A percentile compares a stretch with the other conserved stretches of the same genome.
phyloP scores from a whole-genome alignment of 768 basidiomycete species.

The Suillus clintonianus region DNA sequence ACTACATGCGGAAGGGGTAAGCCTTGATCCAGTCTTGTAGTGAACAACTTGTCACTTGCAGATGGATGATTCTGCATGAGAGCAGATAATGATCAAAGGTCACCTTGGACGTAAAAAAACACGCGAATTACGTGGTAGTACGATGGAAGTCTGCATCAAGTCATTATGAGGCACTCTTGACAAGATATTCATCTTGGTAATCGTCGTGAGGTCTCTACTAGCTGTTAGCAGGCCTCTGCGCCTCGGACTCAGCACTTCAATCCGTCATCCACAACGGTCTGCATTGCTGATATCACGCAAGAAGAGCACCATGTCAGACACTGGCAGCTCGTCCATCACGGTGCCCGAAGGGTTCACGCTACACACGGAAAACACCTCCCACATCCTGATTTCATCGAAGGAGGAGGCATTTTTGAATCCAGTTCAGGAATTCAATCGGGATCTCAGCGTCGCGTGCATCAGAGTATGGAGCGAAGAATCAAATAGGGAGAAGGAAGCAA shows the following conservation, averaged over 20 bases:
- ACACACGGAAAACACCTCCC: constrained; percentile 80
- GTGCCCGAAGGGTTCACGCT: constrained; percentile 77
- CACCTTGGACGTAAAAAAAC: not conserved
- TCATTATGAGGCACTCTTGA: not conserved
- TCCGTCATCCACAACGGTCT: not conserved
- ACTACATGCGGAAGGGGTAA: constrained; percentile 32
- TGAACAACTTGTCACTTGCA: not conserved
- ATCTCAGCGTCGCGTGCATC: constrained; percentile 89
- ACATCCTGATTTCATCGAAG: constrained; percentile 66
- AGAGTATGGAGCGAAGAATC: constrained; percentile 81
- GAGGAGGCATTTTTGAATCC: constrained; percentile 96
- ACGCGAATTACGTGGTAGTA: not conserved
- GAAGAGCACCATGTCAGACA: constrained; percentile 1
- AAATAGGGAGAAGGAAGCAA: constrained; percentile 61
- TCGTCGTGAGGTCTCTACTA: constrained; percentile 21
- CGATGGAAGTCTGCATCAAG: not conserved
- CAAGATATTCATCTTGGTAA: constrained; percentile 8
- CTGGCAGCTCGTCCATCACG: constrained; percentile 23
- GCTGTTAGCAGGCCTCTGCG: constrained; percentile 30
- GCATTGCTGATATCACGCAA: not conserved
- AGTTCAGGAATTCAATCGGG: constrained; percentile 97
- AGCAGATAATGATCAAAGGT: not conserved
- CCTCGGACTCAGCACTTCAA: constrained; percentile 13
- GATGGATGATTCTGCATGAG: constrained; percentile 4
- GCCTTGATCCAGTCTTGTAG: not conserved